Percentiles rank a stretch among this genome's conserved stretches.
Evolutionary conservation across 139 green algal genomes (phyloP).

Genomic region (Desmodesmus armatus): DNA sequence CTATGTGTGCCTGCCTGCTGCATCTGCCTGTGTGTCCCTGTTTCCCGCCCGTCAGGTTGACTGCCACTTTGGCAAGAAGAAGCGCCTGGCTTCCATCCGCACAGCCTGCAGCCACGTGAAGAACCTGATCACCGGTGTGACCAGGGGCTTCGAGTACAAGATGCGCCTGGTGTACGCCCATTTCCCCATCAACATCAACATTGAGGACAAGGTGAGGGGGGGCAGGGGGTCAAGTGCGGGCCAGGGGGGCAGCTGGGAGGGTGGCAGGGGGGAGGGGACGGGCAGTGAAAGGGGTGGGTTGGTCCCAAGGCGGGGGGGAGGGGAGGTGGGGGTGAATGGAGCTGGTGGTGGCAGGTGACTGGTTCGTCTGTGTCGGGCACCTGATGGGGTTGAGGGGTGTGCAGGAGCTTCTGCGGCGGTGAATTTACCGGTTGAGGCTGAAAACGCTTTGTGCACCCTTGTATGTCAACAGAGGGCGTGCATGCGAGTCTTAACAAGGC

Average conservation of each 20-base stretch:
- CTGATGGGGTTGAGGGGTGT: too few relatives aligned
- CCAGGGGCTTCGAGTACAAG: slow-evolving; percentile 96
- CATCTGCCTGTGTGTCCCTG: too few relatives aligned
- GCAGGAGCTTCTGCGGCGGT: too few relatives aligned
- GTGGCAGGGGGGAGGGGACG: not conserved
- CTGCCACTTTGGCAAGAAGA: slow-evolving; percentile 91
- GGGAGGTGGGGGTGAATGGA: not conserved
- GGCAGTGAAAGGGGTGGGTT: not conserved
- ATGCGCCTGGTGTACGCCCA: slow-evolving; percentile 99
- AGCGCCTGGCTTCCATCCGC: slow-evolving; percentile 93
- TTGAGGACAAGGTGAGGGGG: slow-evolving; percentile 82
- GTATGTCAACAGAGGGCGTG: too few relatives aligned
- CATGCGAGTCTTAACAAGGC: too few relatives aligned
- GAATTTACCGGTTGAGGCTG: too few relatives aligned
- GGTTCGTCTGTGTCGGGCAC: too few relatives aligned
- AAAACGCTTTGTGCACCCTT: too few relatives aligned
- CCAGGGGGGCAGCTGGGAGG: too few relatives aligned
- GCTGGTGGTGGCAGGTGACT: not conserved
- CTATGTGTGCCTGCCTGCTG: too few relatives aligned
- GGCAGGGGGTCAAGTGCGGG: too few relatives aligned
- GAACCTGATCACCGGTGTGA: slow-evolving; percentile 91
- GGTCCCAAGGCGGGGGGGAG: not conserved
- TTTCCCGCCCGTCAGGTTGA: too few relatives aligned
- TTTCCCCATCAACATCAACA: slow-evolving; percentile 99
- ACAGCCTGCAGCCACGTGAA: slow-evolving; percentile 91